These are phyloP conservation scores for Macrolepiota dolichaula DNA, from an alignment of 768 basidiomycete species.

Conservation along the genomic window DNA sequence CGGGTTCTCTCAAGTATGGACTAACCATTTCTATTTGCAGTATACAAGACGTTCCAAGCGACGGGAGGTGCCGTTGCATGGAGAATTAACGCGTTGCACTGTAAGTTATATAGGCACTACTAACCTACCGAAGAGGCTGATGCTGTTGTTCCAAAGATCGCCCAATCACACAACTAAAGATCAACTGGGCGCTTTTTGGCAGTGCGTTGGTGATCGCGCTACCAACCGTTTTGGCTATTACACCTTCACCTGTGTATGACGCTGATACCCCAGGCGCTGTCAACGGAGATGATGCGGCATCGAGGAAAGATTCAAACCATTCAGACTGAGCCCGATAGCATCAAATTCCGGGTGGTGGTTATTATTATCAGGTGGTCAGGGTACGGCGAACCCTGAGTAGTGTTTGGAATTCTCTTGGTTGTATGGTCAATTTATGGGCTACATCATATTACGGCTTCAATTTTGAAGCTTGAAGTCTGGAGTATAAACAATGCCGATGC, in stretches of 20 bases:
- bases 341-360: neutral
- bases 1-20: neutral
- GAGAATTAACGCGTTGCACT: slow-evolving; percentile 27
- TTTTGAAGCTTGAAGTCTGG: too few species aligned
- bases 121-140: neutral
- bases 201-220: slow-evolving; percentile 20
- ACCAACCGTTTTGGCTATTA: slow-evolving; percentile 24
- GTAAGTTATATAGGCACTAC: slow-evolving; percentile 6
- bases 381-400: too few species aligned
- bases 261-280: neutral
- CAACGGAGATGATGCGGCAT: neutral
- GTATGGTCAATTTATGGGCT: too few species aligned
- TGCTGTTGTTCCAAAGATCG: slow-evolving; percentile 13
- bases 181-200: slow-evolving; percentile 26
- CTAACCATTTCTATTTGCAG: slow-evolving; percentile 8
- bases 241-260: slow-evolving; percentile 19
- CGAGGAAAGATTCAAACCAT: neutral
- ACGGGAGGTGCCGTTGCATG: slow-evolving; percentile 26
- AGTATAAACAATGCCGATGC: too few species aligned
- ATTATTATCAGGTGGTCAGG: too few species aligned
- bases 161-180: slow-evolving; percentile 21
- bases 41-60: slow-evolving; percentile 28
- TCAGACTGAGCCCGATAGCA: neutral
- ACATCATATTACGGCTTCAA: too few species aligned
- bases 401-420: too few species aligned